Evolutionary conservation across 768 basidiomycete genomes (phyloP), one percentile per base, ranked within the genome.

Genomic region (Chalciporus pseudorubinellus): DNA sequence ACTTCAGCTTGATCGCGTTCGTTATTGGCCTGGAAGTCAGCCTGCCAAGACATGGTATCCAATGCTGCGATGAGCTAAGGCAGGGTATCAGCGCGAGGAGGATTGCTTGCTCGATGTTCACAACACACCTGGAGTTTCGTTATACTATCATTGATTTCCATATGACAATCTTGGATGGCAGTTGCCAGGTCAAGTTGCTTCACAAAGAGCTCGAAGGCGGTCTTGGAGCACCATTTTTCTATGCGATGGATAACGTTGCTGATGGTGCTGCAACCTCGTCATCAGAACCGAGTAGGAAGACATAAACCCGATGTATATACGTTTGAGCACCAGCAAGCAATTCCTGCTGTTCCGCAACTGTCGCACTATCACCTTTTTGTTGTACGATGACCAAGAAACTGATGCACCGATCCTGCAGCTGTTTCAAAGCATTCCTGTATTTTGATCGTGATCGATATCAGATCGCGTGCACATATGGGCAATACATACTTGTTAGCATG

Each of bases 11-110:
- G 74, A 57, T 83, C 81, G 12, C 61, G 67, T 50, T 71, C 64
- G 8, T 59, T 57, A 38, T 73, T 76, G 13, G 58, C 59, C 38
- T 63, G 59, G 53, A 79, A 74, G 26, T 76, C 72, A 7, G 62
- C 55, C 55, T 81, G 79, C 81, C 81, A 83, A 8, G 64, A 61
- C 39, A 72, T 74, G 16, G 77, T 71, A 38, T 76, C 77, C 6
- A 76, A 57, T 21, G 75, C 72, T 19, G 79, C 76, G 14, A 65
- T 64, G 41, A 83, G 55, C 81, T 81, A 48, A 14, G 8, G 16
- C 1, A 33, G 39, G 11, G 13, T 26, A 46, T 61, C 26, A 59
- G 58, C 48, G 19, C 46, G 38, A 39, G 44, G 28, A 47, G 24
- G 34, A 28, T n/a, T 11, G 29, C 13, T 31, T 6, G 29, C 29